phyloP scores from a whole-genome alignment of 2,329 filamentous ascomycete genomes.

The Pestalotiopsis sp. region DNA sequence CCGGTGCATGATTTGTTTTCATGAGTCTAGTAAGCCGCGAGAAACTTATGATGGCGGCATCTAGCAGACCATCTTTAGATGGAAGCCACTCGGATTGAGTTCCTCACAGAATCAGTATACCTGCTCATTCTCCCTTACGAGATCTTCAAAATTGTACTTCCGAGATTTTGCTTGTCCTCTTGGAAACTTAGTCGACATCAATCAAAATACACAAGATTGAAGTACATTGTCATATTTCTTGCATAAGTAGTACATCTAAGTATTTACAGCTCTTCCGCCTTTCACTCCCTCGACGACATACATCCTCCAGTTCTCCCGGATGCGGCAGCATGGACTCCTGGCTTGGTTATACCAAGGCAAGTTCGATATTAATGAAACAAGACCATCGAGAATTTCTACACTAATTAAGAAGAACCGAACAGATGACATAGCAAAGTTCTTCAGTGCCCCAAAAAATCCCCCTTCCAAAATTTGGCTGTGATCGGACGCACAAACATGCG shows the following conservation, averaged over 20 bases:
- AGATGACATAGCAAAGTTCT: constrained; percentile 18
- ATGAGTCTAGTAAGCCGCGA: no score
- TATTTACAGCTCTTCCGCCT: constrained; percentile 23
- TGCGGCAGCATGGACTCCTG: neutral
- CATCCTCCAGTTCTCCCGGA: constrained; percentile 15
- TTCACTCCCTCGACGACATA: constrained; percentile 22
- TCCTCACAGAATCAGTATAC: no score
- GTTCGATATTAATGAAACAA: constrained; percentile 22
- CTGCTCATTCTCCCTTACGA: no score
- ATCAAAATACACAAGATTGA: neutral
- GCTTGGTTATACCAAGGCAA: constrained; percentile 33
- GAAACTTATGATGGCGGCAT: no score
- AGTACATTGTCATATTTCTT: neutral
- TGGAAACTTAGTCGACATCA: no score
- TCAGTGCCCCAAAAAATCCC: neutral
- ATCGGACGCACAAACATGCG: neutral
- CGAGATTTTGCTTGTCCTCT: no score
- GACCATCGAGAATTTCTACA: neutral
- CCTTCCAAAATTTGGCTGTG: neutral
- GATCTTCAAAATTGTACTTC: no score
- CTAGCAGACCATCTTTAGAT: no score
- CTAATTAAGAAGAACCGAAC: neutral
- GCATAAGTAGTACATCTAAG: neutral
- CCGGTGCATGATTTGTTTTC: no score
- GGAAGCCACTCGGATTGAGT: no score